phyloP scores from a whole-genome alignment of 202 grass and related monocot genomes.

The Hordeum pubiflorum region DNA sequence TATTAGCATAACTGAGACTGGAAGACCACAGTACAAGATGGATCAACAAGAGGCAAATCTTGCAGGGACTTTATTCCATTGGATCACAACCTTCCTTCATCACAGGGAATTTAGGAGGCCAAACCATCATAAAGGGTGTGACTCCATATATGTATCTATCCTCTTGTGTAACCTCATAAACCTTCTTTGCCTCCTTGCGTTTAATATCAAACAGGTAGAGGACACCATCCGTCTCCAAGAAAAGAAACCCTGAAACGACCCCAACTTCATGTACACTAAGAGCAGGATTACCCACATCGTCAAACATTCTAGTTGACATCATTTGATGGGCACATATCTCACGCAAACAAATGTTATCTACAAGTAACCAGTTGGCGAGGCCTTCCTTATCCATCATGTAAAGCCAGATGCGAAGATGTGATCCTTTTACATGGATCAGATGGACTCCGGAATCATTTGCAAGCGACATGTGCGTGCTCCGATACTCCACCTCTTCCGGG shows the following conservation, averaged over 20 bases:
- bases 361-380: neutral
- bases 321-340: neutral
- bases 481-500: neutral
- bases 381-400: neutral
- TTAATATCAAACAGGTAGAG: neutral
- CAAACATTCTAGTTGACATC: neutral
- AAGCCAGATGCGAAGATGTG: neutral
- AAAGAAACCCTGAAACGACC: neutral
- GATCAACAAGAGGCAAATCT: neutral
- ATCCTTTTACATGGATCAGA: neutral
- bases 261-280: neutral
- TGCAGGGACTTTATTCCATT: neutral
- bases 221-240: neutral
- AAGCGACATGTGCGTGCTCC: neutral
- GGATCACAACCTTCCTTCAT: neutral
- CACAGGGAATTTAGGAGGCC: slow-evolving; percentile 21
- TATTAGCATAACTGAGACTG: neutral
- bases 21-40: neutral
- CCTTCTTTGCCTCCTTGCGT: neutral
- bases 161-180: slow-evolving; percentile 11
- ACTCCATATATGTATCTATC: neutral
- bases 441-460: neutral
- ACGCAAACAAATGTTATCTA: neutral
- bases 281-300: neutral
- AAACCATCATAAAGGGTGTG: neutral